Conservation (phyloP, 169 alveolate species). For the Plasmodium malariae region DNA sequence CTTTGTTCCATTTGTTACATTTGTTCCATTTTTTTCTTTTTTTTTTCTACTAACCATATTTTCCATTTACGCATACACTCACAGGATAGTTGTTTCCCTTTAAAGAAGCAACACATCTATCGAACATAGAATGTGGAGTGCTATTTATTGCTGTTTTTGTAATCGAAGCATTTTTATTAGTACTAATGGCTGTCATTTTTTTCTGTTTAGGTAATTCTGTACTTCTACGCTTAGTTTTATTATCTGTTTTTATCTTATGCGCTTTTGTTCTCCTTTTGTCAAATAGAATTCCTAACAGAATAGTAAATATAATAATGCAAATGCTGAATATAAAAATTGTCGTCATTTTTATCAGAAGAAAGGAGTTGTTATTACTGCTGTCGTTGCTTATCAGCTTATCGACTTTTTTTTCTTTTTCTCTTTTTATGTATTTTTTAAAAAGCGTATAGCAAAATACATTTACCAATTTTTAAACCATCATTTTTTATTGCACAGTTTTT, state of each 20-base stretch:
- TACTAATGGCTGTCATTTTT: background rate
- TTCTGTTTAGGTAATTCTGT: constrained; percentile 10
- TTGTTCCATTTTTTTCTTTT: background rate
- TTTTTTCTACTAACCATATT: constrained; percentile 23
- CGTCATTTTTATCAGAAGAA: background rate
- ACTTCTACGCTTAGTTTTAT: background rate
- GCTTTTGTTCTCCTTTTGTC: background rate
- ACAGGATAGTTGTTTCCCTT: constrained; percentile 43
- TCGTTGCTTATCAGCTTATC: too few relatives aligned
- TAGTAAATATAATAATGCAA: background rate
- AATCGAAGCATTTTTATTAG: background rate
- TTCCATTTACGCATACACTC: constrained; percentile 44
- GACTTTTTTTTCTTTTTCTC: too few relatives aligned
- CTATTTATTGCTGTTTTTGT: background rate
- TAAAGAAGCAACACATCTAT: background rate
- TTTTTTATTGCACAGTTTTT: too few relatives aligned
- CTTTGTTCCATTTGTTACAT: background rate
- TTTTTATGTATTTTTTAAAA: too few relatives aligned
- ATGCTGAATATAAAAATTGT: background rate
- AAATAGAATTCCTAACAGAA: background rate
- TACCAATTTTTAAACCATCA: too few relatives aligned
- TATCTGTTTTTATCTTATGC: background rate
- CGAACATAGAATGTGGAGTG: constrained; percentile 13
- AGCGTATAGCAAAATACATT: too few relatives aligned
- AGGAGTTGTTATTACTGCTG: background rate